Evolutionary conservation across 345 rosid species (phyloP), one percentile per base, ranked within the genome.

Genomic region (Schrenkiella parvula): DNA sequence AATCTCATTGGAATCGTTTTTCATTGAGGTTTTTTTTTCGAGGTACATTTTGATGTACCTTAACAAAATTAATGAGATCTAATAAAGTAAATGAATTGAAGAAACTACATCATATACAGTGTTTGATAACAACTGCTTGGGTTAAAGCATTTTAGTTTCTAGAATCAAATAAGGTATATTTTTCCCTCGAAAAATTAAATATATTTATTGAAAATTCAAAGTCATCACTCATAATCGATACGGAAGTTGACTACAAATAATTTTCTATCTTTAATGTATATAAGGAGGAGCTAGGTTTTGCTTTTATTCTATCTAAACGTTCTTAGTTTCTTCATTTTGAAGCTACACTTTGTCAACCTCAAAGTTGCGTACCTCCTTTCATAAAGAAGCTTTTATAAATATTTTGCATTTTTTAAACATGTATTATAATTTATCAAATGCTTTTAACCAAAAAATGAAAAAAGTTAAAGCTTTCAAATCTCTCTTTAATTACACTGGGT

Each of bases 271-370:
- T 17, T 63, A 70, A 70, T 64, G 26, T 29, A 63, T 76, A 53
- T 63, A 43, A 54, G 74, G 64, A 60, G 32, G 51, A 46, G 57
- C 48, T 68, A 68, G 65, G 58, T 75, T 53, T 75, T 75, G 74
- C 74, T 75, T 68, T 69, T 70, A 46, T 70, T 70, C 54, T 76
- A 35, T 70, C 66, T 64, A 64, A 75, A 64, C 70, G 67, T 70
- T 76, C 28, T 64, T 39, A 70, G 76, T 76, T 76, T 70, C 80
- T 76, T 76, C 80, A 56, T 55, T 64, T 70, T 64, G 80, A 76
- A 76, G 80, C 67, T 76, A 76, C 66, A 76, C 64, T 70, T 76
- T 70, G 80, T 76, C 76, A 76, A 76, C 71, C 79, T 61, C 69
- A 68, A 68, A 75, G 79, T 68, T 60, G 74, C 57, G 35, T 61